Conservation (phyloP, 164 flowering plant genomes). For the Dillenia turbinata region DNA sequence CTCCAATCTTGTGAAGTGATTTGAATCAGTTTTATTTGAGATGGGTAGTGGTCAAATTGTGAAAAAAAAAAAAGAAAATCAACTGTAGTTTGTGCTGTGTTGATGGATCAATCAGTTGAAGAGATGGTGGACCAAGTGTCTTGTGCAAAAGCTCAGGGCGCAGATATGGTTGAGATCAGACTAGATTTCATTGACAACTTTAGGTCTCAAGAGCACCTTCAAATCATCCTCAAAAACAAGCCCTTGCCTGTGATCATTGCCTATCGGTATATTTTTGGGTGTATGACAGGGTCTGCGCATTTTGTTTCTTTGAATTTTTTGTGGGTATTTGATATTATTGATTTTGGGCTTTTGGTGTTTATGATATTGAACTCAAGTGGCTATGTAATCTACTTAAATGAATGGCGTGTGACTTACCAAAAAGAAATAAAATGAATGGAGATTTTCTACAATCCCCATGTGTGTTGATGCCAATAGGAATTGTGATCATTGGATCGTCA, state of each 20-base stretch:
- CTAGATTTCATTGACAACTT: slow-evolving; percentile 37
- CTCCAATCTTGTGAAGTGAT: background rate
- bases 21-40: background rate
- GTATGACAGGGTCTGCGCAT: background rate
- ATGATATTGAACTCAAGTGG: no score
- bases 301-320: background rate
- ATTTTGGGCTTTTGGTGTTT: no score
- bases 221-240: slow-evolving; percentile 24
- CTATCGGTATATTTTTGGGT: slow-evolving; percentile 23
- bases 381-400: no score
- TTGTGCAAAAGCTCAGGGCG: slow-evolving; percentile 47
- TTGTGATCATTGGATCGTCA: no score
- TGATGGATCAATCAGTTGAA: slow-evolving; percentile 43
- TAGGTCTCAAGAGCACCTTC: slow-evolving; percentile 34
- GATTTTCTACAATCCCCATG: no score
- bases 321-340: no score
- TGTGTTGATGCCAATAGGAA: no score
- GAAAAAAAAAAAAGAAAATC: slow-evolving; percentile 13
- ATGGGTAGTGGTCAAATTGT: slow-evolving; percentile 20
- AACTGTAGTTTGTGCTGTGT: slow-evolving; percentile 46
- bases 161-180: slow-evolving; percentile 57
- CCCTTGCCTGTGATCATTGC: slow-evolving; percentile 33
- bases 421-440: no score
- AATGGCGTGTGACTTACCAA: no score
- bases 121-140: slow-evolving; percentile 41